Evolutionary conservation across 2,329 filamentous ascomycete species (phyloP), one percentile per base, ranked within the genome.

Genomic region (Lecanoromycetidae sp.): DNA sequence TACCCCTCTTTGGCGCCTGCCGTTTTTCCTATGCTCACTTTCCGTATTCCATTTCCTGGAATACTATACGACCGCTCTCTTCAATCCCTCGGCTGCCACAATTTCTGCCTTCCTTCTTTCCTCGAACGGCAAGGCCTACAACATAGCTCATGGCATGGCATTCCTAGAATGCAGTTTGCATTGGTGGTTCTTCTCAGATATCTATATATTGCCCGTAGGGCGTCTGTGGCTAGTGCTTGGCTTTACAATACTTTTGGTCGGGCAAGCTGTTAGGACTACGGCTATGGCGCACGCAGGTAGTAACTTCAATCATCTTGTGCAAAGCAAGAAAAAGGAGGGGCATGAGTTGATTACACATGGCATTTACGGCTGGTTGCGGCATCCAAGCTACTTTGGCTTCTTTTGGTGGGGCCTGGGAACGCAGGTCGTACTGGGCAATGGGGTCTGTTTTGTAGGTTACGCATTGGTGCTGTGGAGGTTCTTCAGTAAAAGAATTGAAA

Each of bases 371-470:
- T 63, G 75, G 36, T 68, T 93, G 44, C 72, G 91, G 20, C 91
- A 98, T 64, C 91, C 91, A 10, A 84, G 83, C 50, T 98, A 98
- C 66, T 95, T 96, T 68, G 91, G 90, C 3, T 98, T 95, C 69
- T 98, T 94, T 66, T 96, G 87, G 80, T 98, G 90, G 90, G 87
- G 85, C 0, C 60, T 96, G n/a, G 91, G 91, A 4, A 94, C 88
- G 10, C 91, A 98, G 70, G 60, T 96, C 35, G 78, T 94, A 46
- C 71, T 95, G 54, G 90, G 90, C 15, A 98, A 98, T 65, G 66
- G 75, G 7, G 55, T 94, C 2, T 94, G 87, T 61, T 78, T 93
- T 48, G 55, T 80, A 5, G 83, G 66, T 2, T 96, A 94, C 68
- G 66, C 77, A 0, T 62, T 74, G 6, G 82, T 93, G 13, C 64